Evolutionary conservation across 345 rosid species (phyloP), one percentile per base, ranked within the genome.

Genomic region (Syzygium grande): DNA sequence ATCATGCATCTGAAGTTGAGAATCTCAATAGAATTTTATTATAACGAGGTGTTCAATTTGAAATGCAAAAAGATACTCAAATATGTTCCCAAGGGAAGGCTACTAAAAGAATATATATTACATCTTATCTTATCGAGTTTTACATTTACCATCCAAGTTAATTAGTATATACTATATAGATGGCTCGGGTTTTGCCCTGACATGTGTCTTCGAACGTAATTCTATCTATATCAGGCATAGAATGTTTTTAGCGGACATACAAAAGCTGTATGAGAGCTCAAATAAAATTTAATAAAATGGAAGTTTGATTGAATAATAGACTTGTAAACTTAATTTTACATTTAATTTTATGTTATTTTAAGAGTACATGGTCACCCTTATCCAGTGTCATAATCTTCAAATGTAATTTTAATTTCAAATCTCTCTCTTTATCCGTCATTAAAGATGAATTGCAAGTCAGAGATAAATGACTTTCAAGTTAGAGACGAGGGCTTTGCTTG

Each of bases 211-310:
- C 2, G 61, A 87, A 56, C 61, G n/a, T 56, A 56, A 56, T 56
- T 56, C 61, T 56, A 56, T 56, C n/a, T 56, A 56, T 56, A 23
- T 56, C 25, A 27, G 25, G 61, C 25, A 56, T 4, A 23, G 43
- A 30, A 22, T 56, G 61, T 56, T 11, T 22, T 11, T 56, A 56
- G 23, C 61, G n/a, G 23, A 56, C 1, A 23, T 56, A 22, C n/a
- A 25, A 56, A 56, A 56, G 61, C 11, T 95, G 98, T 85, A 22
- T 7, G 91, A 88, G 23, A 56, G 61, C 5, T 56, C 61, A 22
- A 56, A 56, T 23, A 11, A 55, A 55, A 65, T 30, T 30, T 65
- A n/a, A 27, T 61, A 30, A 61, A 61, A 29, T 27, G 29, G 34
- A n/a, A 61, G 34, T n/a, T 61, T 2, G 68, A 61, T 61, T 4